A percentile compares a stretch with the other conserved stretches of the same genome.
Conservation (phyloP, 345 rosid species). For the Linum tenue region DNA sequence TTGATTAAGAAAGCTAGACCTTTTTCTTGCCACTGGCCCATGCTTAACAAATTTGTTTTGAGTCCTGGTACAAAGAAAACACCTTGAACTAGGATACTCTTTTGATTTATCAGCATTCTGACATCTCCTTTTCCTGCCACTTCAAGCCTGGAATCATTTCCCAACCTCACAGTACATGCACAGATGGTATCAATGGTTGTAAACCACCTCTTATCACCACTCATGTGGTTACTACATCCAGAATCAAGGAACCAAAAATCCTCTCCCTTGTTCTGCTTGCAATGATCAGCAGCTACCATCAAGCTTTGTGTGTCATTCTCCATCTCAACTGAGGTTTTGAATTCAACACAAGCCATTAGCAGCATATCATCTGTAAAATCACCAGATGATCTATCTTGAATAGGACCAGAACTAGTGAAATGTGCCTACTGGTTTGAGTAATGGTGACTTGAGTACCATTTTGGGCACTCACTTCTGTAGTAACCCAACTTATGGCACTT, state of each 20-base stretch:
- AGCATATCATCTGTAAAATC: too few species aligned
- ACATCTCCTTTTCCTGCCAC: conserved; percentile 2
- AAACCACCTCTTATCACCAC: conserved; percentile 1
- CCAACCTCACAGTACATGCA: not conserved
- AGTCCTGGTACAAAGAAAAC: conserved; percentile 1
- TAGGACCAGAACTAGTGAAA: too few species aligned
- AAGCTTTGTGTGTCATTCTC: too few species aligned
- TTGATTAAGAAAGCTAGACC: not conserved
- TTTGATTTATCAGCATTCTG: not conserved
- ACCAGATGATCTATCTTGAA: too few species aligned
- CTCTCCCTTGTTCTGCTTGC: too few species aligned
- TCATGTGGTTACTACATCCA: conserved; percentile 1
- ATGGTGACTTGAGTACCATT: too few species aligned
- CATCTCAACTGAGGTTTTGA: too few species aligned
- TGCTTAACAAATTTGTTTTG: not conserved
- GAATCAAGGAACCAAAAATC: not conserved
- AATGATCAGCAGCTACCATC: not conserved
- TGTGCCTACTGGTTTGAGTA: too few species aligned
- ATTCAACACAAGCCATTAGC: too few species aligned
- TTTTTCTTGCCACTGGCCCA: conserved; percentile 3
- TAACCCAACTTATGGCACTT: too few species aligned
- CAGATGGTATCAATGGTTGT: not conserved
- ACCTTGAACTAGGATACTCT: not conserved
- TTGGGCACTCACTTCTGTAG: too few species aligned
- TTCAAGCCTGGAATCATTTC: not conserved